These are phyloP conservation scores for Vitis hybrid DNA, from an alignment of 177 flowering plant genomes.

Conservation along the genomic window DNA sequence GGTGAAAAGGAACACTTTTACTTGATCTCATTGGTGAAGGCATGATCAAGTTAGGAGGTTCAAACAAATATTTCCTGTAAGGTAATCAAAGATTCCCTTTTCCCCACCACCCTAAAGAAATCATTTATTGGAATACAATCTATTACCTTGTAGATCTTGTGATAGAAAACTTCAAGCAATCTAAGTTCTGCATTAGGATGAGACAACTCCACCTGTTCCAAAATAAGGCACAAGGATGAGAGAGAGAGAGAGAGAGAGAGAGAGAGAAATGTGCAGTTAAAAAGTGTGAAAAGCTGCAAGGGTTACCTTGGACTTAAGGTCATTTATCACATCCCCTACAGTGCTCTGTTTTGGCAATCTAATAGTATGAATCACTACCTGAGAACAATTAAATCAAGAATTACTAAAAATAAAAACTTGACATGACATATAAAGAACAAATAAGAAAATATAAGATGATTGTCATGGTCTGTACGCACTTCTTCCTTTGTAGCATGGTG, in stretches of 20 bases:
- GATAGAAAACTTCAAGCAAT: slow-evolving; percentile 82
- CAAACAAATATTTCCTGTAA: not conserved
- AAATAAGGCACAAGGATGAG: not conserved
- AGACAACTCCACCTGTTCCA: slow-evolving; percentile 74
- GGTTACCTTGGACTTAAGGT: slow-evolving; percentile 69
- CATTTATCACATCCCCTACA: slow-evolving; percentile 70
- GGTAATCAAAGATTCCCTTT: not conserved
- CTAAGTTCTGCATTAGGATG: slow-evolving; percentile 74
- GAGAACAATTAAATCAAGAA: slow-evolving; percentile 12
- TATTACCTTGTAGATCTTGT: slow-evolving; percentile 81
- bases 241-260: not conserved
- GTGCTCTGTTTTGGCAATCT: slow-evolving; percentile 82
- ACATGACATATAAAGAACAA: not conserved
- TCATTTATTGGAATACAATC: not conserved
- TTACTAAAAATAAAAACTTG: not conserved
- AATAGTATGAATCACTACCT: slow-evolving; percentile 69
- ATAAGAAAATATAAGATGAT: not conserved
- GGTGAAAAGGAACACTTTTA: too few relatives aligned
- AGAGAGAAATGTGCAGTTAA: not conserved
- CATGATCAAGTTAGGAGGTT: too few relatives aligned
- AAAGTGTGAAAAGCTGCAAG: not conserved
- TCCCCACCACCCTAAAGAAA: not conserved
- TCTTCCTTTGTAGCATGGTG: slow-evolving; percentile 70
- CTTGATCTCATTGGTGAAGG: too few relatives aligned
- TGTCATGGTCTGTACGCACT: slow-evolving; percentile 33